A percentile compares a stretch with the other conserved stretches of the same genome.
Evolutionary conservation across 2,329 filamentous ascomycete genomes (phyloP).

Genomic region (Scortechinia acanthostroma): DNA sequence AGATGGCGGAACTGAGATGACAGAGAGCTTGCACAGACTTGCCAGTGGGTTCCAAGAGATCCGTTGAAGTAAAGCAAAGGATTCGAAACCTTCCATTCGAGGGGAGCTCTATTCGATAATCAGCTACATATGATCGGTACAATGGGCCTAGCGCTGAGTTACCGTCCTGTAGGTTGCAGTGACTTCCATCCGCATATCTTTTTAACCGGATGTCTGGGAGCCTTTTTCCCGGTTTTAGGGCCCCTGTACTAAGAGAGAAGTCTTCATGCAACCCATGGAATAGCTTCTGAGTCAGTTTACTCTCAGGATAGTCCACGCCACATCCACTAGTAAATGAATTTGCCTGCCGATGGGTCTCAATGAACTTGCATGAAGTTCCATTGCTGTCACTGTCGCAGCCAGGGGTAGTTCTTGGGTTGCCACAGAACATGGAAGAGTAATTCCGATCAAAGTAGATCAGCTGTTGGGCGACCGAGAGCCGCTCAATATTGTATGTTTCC

Average conservation of each 20-base stretch:
- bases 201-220: slow-evolving; percentile 11
- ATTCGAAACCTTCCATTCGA: slow-evolving; percentile 14
- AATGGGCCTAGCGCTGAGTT: slow-evolving; percentile 3
- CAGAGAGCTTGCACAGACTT: slow-evolving; percentile 6
- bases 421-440: slow-evolving; percentile 34
- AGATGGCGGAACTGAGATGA: slow-evolving; percentile 6
- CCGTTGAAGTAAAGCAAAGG: slow-evolving; percentile 8
- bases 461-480: background rate
- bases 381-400: slow-evolving; percentile 4
- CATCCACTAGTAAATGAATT: slow-evolving; percentile 14
- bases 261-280: too few species aligned
- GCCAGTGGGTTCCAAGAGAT: slow-evolving; percentile 8
- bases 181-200: slow-evolving; percentile 14
- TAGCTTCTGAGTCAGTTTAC: too few species aligned
- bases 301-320: slow-evolving; percentile 9
- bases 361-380: slow-evolving; percentile 11
- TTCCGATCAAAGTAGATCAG: slow-evolving; percentile 14
- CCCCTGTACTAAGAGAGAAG: too few species aligned
- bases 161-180: slow-evolving; percentile 15
- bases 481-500: background rate
- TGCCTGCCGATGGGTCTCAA: slow-evolving; percentile 7
- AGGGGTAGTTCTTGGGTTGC: slow-evolving; percentile 14
- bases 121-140: too few species aligned
- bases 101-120: slow-evolving; percentile 11
- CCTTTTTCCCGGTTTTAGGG: slow-evolving; percentile 13